Evolutionary conservation across 1,284 basidiomycete species (phyloP).

Genomic region (Cryptococcus sp.): DNA sequence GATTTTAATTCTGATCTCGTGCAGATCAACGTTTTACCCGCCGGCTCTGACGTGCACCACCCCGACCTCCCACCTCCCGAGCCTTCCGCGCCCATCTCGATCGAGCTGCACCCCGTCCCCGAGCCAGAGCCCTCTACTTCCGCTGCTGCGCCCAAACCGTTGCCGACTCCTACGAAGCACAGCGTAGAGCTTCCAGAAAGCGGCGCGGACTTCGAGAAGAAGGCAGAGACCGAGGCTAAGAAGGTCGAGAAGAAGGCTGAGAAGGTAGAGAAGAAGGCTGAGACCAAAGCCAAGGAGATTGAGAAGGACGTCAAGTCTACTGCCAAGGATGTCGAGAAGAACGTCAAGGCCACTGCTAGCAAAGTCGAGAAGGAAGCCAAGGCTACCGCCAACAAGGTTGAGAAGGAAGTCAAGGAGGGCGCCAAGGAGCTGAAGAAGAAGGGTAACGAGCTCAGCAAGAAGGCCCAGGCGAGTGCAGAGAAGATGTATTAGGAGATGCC

Average conservation of each 20-base stretch:
- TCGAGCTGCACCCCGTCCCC: conserved; percentile 27
- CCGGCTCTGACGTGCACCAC: conserved; percentile 40
- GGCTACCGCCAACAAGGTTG: conserved; percentile 59
- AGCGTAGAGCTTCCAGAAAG: conserved; percentile 30
- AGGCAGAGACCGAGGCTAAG: conserved; percentile 39
- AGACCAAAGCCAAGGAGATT: conserved; percentile 59
- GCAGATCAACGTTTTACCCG: conserved; percentile 44
- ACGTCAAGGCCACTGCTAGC: conserved; percentile 59
- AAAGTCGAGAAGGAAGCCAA: conserved; percentile 60
- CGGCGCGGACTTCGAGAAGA: conserved; percentile 29
- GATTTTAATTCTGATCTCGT: no score
- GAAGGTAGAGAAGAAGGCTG: conserved; percentile 25
- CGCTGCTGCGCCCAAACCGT: conserved; percentile 27
- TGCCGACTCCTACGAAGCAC: conserved; percentile 33
- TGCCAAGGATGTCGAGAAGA: conserved; percentile 60
- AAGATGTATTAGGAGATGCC: not conserved
- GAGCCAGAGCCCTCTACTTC: conserved; percentile 34
- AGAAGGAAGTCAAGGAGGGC: conserved; percentile 58
- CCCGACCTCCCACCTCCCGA: conserved; percentile 21
- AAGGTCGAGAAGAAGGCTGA: conserved; percentile 58
- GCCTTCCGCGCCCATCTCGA: conserved; percentile 23
- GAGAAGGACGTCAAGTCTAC: conserved; percentile 59
- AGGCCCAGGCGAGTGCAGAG: conserved; percentile 51
- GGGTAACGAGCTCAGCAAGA: conserved; percentile 59
- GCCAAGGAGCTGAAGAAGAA: conserved; percentile 60